phyloP scores from a whole-genome alignment of 352 stramenopile species.

The Globisporangium parvum region DNA sequence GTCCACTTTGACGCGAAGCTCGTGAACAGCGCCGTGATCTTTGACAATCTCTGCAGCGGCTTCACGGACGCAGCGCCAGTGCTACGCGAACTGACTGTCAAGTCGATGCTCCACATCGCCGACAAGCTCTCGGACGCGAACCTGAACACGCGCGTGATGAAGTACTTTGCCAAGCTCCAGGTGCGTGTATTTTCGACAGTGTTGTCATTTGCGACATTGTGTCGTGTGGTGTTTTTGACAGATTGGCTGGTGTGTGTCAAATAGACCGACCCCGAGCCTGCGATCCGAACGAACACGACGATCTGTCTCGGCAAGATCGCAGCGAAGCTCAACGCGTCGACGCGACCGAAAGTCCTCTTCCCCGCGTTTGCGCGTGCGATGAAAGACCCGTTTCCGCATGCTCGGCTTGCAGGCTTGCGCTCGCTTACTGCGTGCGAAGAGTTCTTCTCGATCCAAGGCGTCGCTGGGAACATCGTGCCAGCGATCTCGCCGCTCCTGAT shows the following conservation, averaged over 20 bases:
- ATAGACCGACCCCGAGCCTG: conserved; percentile 83
- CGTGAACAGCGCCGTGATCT: conserved; percentile 87
- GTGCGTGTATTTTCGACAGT: conserved; percentile 19
- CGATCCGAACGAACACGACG: conserved; percentile 91
- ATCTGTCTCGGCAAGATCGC: conserved; percentile 91
- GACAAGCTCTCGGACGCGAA: conserved; percentile 88
- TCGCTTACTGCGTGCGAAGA: conserved; percentile 80
- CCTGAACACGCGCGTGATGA: conserved; percentile 90
- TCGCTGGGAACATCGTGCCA: conserved; percentile 68
- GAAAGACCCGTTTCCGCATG: conserved; percentile 86
- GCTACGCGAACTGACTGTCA: conserved; percentile 89
- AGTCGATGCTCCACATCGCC: conserved; percentile 89
- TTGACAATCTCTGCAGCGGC: conserved; percentile 88
- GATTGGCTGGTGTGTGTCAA: not conserved
- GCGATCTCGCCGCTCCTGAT: conserved; percentile 73
- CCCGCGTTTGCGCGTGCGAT: conserved; percentile 81
- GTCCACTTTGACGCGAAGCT: conserved; percentile 87
- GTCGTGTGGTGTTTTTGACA: not conserved
- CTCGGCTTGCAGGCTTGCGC: conserved; percentile 77
- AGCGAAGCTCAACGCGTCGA: conserved; percentile 78
- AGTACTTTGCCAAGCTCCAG: conserved; percentile 90
- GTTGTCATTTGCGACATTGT: not conserved
- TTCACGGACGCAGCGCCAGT: conserved; percentile 87
- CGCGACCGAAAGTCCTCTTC: conserved; percentile 85
- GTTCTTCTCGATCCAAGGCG: conserved; percentile 68